Base-by-base conservation (phyloP, 2,329 filamentous ascomycete species). In the Pyricularia pennisetigena region DNA sequence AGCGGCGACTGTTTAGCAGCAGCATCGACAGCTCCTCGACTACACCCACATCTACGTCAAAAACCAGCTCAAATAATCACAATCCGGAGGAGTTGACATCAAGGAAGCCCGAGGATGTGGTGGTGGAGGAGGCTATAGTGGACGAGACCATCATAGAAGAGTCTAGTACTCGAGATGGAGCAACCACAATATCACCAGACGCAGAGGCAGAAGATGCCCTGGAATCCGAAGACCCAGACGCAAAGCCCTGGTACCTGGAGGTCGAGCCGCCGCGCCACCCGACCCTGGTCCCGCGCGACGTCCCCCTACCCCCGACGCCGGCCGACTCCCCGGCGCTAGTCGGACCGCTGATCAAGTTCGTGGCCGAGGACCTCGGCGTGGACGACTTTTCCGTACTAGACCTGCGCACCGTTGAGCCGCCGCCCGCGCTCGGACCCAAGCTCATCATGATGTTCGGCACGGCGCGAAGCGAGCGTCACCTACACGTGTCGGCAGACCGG, bases 361-460 rank as follows among this genome's bases (percentile, higher is more conserved):
- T 93, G 1, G 93, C 92, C 7, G 86, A 94, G 69, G 91, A 97
- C 32, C 87, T 97, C 72, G 95, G 95, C 49, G 82, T 99, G 59
- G 93, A 97, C 75, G 86, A 93, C 68, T 82, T 99, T 64, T 84
- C 84, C 0, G 79, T 99, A 6, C 82, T 97, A 65, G 95, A 99
- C 75, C 83, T 99, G 35, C 92, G 95, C 68, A 81, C 86, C 54
- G 83, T 98, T 66, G 91, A 97, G 73, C 93, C 94, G 0, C 91
- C 94, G 0, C 89, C 94, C 0, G 94, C 94, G 0, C 84, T 99
- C 1, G 95, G 95, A 1, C 87, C 92, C 1, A 94, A 94, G 73
- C 84, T 97, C 30, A 85, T 99, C 68, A 98, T 98, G 95, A 80
- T 99, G 32, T 88, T 99, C 71, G 93, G 91, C 59, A 97, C 93